Base-by-base conservation (phyloP, 2,329 filamentous ascomycete genomes). In the Aureobasidium sp. region DNA sequence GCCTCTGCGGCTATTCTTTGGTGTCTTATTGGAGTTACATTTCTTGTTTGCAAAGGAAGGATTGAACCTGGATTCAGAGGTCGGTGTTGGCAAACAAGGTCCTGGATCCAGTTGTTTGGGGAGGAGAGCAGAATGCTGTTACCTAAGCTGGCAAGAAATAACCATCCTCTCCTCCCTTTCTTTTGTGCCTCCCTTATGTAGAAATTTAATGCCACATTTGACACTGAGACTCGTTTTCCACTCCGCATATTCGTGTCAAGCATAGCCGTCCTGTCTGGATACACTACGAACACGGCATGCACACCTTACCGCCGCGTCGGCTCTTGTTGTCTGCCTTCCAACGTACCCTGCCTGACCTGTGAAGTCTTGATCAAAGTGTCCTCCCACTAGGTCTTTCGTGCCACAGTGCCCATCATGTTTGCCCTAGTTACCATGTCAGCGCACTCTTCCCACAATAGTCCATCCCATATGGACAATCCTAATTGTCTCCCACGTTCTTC, bases 81-180 rank as follows among this genome's bases (percentile, higher is more conserved):
- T 52, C 56, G 27, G 55, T 42, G n/a, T 56, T 49, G 48, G 39
- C 39, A 49, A 37, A 42, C 55, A 39, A 61, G 44, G 37, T 44
- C 42, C 12, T n/a, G 36, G 39, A 58, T 66, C 29, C 64, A 64
- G 64, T 66, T 59, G 57, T 53, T 66, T 63, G 58, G 61, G 59
- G 51, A 55, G 64, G 64, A 63, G 64, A 65, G 62, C 62, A 61
- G 51, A 17, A 60, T 17, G 65, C 65, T 64, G 65, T 55, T 66
- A 67, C 62, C 41, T 64, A 39, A 66, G 66, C 64, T 65, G 62
- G 60, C 39, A 57, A 65, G 6, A 8, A n/a, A 41, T 22, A 34
- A 41, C n/a, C 20, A 44, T 25, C 17, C 31, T 52, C 25, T 52
- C 39, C 58, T 42, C 47, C 58, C 58, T 61, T 52, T 61, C 48